Evolutionary conservation across 2,329 filamentous ascomycete genomes (phyloP).

Genomic region (Epichloe sylvatica): DNA sequence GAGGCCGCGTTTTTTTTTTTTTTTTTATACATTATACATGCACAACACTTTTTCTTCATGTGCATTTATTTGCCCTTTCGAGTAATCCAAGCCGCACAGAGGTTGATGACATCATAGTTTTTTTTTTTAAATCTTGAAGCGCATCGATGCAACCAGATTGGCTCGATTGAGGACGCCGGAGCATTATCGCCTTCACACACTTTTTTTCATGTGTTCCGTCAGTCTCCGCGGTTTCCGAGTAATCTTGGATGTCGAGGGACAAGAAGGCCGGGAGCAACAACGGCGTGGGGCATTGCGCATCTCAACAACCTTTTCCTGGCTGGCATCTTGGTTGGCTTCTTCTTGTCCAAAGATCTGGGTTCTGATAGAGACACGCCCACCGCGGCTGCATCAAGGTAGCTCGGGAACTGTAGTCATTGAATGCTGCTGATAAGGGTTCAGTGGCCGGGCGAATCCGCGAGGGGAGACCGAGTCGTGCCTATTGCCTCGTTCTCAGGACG

Average conservation of each 20-base stretch:
- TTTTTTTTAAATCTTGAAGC: too few species aligned
- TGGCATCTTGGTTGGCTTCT: not conserved
- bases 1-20: too few species aligned
- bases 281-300: conserved; percentile 1
- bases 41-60: too few species aligned
- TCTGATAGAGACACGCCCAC: not conserved
- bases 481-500: too few species aligned
- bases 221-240: not conserved
- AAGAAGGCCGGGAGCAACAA: not conserved
- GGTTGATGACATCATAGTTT: too few species aligned
- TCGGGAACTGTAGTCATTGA: not conserved
- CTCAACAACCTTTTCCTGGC: conserved; percentile 5
- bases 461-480: too few species aligned
- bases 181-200: not conserved
- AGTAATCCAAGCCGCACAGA: too few species aligned
- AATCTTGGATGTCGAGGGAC: conserved; percentile 1
- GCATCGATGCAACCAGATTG: not conserved
- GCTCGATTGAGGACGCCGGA: not conserved
- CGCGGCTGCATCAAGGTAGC: not conserved
- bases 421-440: too few species aligned
- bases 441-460: too few species aligned
- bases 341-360: not conserved
- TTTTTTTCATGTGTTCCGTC: not conserved
- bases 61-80: too few species aligned
- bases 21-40: too few species aligned